Percentiles rank a stretch among this genome's conserved stretches.
Conservation (phyloP, 1,284 basidiomycete species). For the Austropuccinia psidii region DNA sequence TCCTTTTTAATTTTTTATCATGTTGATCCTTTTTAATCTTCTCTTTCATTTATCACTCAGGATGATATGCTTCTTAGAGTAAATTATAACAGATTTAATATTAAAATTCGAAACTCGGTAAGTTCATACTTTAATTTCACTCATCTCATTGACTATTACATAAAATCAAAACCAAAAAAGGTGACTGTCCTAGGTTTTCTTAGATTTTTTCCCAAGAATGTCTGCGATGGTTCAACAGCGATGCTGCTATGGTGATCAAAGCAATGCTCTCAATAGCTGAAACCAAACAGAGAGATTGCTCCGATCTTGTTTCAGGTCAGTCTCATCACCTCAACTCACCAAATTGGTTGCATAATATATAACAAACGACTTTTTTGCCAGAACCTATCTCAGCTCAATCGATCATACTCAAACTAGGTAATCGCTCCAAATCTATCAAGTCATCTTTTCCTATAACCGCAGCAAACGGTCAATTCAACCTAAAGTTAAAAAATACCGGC, state of each 20-base stretch:
- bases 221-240: constrained; percentile 6
- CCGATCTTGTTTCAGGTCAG: constrained; percentile 22
- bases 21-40: neutral
- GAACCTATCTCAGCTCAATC: constrained; percentile 24
- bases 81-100: constrained; percentile 25
- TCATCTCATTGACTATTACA: neutral
- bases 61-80: constrained; percentile 27
- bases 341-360: neutral
- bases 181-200: neutral
- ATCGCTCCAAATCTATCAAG: constrained; percentile 6
- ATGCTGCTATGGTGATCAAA: constrained; percentile 21
- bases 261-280: constrained; percentile 31
- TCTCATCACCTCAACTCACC: neutral
- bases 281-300: constrained; percentile 4
- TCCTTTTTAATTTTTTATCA: neutral
- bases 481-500: constrained; percentile 32
- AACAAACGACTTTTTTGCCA: neutral
- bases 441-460: constrained; percentile 17
- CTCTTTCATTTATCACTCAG: neutral
- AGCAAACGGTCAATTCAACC: constrained; percentile 21
- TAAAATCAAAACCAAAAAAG: neutral
- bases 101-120: constrained; percentile 31
- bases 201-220: constrained; percentile 33
- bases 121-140: neutral
- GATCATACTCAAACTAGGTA: constrained; percentile 19